Evolutionary conservation across 257 asterid species (phyloP).

Genomic region (Fraxinus americana): DNA sequence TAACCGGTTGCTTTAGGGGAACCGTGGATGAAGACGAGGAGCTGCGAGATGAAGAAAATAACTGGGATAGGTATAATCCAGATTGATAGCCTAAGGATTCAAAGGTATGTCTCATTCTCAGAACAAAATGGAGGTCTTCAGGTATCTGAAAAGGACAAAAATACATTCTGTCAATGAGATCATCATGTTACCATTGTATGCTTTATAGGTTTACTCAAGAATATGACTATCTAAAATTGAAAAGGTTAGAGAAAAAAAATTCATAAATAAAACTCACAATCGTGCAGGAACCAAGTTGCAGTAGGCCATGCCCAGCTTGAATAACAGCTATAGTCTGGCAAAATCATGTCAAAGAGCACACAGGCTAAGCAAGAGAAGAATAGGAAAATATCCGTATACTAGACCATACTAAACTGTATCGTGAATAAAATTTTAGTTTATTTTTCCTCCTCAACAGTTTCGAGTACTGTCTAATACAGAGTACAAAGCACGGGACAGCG

Average conservation of each 20-base stretch:
- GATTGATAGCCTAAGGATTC: constrained; percentile 95
- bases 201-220: not conserved
- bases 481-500: not conserved
- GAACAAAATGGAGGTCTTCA: constrained; percentile 94
- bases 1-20: constrained; percentile 63
- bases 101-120: constrained; percentile 95
- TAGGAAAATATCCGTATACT: not conserved
- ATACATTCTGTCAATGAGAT: constrained; percentile 20
- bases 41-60: constrained; percentile 76
- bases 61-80: constrained; percentile 88
- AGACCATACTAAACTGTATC: too few relatives aligned
- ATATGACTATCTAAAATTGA: not conserved
- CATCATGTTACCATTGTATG: not conserved
- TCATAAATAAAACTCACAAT: constrained; percentile 57
- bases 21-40: constrained; percentile 51
- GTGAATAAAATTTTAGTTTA: too few relatives aligned
- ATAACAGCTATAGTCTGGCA: constrained; percentile 94
- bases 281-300: constrained; percentile 98
- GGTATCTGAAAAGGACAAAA: constrained; percentile 59
- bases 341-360: constrained; percentile 21
- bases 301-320: constrained; percentile 99
- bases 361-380: not conserved
- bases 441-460: too few relatives aligned
- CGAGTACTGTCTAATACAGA: not conserved
- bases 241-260: not conserved